Conservation (phyloP, 345 rosid genomes). For the Eucalyptus curtisii region DNA sequence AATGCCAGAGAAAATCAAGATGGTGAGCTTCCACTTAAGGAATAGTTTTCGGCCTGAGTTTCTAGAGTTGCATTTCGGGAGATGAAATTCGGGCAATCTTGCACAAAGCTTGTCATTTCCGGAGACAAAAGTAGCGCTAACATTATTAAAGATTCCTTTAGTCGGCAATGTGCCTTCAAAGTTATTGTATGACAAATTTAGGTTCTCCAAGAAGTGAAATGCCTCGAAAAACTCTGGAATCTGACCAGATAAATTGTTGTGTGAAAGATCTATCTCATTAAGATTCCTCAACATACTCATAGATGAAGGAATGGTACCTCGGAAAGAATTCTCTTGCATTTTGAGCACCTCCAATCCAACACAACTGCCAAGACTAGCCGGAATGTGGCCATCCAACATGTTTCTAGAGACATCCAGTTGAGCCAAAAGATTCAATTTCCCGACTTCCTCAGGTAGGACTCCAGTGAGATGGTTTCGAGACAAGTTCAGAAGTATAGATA, state of each 20-base stretch:
- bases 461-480: slow-evolving; percentile 9
- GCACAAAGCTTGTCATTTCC: slow-evolving; percentile 17
- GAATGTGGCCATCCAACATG: slow-evolving; percentile 3
- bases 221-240: not conserved
- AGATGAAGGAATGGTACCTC: not conserved
- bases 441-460: not conserved
- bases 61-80: not conserved
- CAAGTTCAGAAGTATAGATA: not conserved
- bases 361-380: not conserved
- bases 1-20: not conserved
- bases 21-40: not conserved
- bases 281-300: slow-evolving; percentile 1
- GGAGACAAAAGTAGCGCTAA: not conserved
- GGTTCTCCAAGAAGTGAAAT: not conserved
- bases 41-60: not conserved
- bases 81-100: not conserved
- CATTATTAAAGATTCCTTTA: slow-evolving; percentile 7
- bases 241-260: slow-evolving; percentile 8
- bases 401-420: slow-evolving; percentile 8
- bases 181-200: slow-evolving; percentile 11
- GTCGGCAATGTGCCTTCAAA: slow-evolving; percentile 6
- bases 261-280: slow-evolving; percentile 3
- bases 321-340: slow-evolving; percentile 2
- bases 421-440: not conserved
- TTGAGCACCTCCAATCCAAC: not conserved